Evolutionary conservation across 2,329 filamentous ascomycete genomes (phyloP).

Genomic region (Colletotrichum noveboracense): DNA sequence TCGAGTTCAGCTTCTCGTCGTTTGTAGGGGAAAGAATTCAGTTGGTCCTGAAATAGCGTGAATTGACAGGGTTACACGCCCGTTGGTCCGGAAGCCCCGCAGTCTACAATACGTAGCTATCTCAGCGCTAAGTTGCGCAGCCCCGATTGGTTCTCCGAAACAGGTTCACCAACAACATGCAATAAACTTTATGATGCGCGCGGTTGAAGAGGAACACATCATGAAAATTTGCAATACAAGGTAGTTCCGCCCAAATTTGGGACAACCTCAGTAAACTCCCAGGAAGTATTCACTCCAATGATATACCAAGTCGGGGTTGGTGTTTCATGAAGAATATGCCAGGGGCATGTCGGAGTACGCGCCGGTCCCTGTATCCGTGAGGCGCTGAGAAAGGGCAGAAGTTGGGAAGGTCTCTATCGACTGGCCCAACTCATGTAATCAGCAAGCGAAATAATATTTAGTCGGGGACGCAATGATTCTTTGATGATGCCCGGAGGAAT

Average conservation of each 20-base stretch:
- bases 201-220: background rate
- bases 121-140: background rate
- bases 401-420: background rate
- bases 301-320: rapidly evolving
- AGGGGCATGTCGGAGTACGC: background rate
- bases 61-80: background rate
- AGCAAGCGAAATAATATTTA: background rate
- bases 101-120: background rate
- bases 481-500: background rate
- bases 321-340: background rate
- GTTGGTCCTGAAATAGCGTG: background rate
- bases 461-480: background rate
- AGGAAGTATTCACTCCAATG: rapidly evolving
- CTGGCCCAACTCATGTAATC: background rate
- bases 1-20: background rate
- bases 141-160: background rate
- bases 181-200: background rate
- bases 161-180: background rate
- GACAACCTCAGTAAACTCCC: background rate
- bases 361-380: background rate
- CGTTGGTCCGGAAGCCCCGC: background rate
- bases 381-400: background rate
- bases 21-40: background rate
- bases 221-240: background rate
- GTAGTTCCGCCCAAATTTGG: background rate